Percentiles rank a stretch among this genome's conserved stretches.
phyloP scores from a whole-genome alignment of 345 rosid genomes.

The Nephelium lappaceum region DNA sequence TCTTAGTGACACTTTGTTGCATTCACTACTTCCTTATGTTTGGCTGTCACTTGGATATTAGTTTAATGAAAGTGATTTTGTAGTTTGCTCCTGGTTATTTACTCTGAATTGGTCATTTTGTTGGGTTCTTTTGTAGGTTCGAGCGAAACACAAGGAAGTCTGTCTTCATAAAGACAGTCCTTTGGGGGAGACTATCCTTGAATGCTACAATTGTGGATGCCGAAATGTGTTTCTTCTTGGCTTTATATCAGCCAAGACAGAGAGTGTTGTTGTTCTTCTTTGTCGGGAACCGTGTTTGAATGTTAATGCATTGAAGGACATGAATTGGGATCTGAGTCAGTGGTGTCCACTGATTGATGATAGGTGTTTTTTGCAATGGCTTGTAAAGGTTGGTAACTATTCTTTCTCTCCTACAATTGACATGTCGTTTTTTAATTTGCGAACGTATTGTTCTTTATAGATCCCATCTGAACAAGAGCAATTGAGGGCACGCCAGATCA shows the following conservation, averaged over 20 bases:
- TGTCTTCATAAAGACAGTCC: conserved; percentile 99
- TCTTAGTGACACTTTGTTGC: background rate
- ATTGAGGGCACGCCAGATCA: conserved; percentile 97
- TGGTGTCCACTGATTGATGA: conserved; percentile 99
- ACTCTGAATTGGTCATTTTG: conserved; percentile 13
- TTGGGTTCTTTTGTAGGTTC: conserved; percentile 61
- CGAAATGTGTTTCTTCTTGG: conserved; percentile 99
- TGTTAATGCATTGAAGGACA: conserved; percentile 98
- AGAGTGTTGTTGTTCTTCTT: conserved; percentile 98
- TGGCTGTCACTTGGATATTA: background rate
- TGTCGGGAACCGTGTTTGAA: conserved; percentile 99
- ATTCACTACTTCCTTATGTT: background rate
- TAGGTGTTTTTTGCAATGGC: conserved; percentile 98
- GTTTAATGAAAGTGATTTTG: conserved; percentile 1
- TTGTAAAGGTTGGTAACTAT: conserved; percentile 77
- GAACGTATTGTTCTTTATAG: conserved; percentile 45
- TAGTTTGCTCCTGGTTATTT: background rate
- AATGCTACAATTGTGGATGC: conserved; percentile 99
- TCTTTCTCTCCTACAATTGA: background rate
- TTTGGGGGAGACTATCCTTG: conserved; percentile 96
- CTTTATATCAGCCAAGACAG: conserved; percentile 97
- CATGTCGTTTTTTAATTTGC: conserved; percentile 17
- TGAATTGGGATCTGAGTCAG: conserved; percentile 99
- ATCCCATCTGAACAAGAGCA: conserved; percentile 99
- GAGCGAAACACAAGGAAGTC: conserved; percentile 99